Evolutionary conservation across 176 grass and related monocot genomes (phyloP).

Genomic region (Oryza nivara): DNA sequence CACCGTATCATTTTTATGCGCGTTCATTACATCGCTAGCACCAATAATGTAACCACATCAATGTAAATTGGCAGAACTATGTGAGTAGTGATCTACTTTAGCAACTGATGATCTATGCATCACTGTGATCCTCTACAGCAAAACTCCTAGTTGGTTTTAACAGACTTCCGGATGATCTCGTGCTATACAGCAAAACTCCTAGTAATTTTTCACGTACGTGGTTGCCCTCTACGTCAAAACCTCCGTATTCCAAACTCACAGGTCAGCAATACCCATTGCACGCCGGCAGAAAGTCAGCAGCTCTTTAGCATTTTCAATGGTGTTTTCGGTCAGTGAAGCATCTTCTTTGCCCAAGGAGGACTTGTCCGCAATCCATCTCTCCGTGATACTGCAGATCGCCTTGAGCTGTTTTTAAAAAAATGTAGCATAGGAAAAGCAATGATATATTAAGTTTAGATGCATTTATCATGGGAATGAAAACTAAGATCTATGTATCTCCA

Average conservation of each 20-base stretch:
- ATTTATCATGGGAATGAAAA: slow-evolving; percentile 18
- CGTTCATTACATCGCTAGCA: not conserved
- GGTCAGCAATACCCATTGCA: slow-evolving; percentile 19
- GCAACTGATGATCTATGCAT: slow-evolving; percentile 12
- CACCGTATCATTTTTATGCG: not conserved
- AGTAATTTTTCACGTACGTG: not conserved
- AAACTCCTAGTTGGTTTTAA: slow-evolving; percentile 1
- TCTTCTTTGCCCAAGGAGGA: slow-evolving; percentile 38
- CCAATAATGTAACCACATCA: not conserved
- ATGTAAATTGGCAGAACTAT: not conserved
- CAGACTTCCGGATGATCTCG: not conserved
- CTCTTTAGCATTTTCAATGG: slow-evolving; percentile 45
- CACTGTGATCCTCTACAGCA: not conserved
- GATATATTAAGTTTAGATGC: not conserved
- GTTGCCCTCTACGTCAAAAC: not conserved
- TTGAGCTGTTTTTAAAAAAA: slow-evolving; percentile 45
- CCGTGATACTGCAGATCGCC: slow-evolving; percentile 60
- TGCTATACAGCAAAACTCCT: not conserved
- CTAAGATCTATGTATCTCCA: slow-evolving; percentile 19
- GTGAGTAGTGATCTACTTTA: not conserved
- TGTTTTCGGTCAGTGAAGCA: slow-evolving; percentile 2
- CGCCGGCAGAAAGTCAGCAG: slow-evolving; percentile 62
- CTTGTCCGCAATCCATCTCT: slow-evolving; percentile 62
- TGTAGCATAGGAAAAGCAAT: slow-evolving; percentile 46
- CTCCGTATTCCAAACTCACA: not conserved